phyloP scores from a whole-genome alignment of 306 rosid genomes.

The Trifolium repens region DNA sequence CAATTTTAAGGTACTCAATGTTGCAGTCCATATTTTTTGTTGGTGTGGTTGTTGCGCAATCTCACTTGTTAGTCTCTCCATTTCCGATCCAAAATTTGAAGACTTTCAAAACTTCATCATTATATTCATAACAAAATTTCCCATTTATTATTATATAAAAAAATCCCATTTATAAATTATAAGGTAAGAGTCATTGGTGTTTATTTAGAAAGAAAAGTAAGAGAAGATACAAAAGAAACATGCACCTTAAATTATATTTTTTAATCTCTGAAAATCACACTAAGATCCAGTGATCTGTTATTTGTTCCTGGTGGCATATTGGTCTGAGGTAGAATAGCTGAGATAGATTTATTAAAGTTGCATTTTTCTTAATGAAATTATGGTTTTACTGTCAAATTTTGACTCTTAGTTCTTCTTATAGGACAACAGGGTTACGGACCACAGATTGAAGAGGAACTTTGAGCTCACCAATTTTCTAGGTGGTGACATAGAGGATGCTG shows the following conservation, averaged over 20 bases:
- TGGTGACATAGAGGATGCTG: conserved; percentile 83
- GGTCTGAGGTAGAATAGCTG: conserved; percentile 14
- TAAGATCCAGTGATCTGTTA: conserved; percentile 28
- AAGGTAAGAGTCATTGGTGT: conserved; percentile 21
- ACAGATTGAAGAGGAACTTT: conserved; percentile 82
- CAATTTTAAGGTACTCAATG: conserved; percentile 78
- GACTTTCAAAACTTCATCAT: conserved; percentile 21
- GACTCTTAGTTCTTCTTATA: conserved; percentile 36
- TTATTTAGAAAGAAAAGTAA: conserved; percentile 14
- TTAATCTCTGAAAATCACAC: conserved; percentile 18
- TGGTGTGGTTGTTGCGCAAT: neutral
- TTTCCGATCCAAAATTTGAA: conserved; percentile 22
- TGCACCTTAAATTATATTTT: conserved; percentile 4
- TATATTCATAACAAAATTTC: conserved; percentile 22
- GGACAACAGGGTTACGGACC: conserved; percentile 98
- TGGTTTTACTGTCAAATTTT: conserved; percentile 35
- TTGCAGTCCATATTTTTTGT: conserved; percentile 34
- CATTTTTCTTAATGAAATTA: conserved; percentile 22
- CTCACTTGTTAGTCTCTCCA: conserved; percentile 14
- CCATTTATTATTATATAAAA: too few species aligned
- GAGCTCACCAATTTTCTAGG: conserved; percentile 89
- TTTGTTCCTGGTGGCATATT: conserved; percentile 17
- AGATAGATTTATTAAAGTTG: conserved; percentile 8
- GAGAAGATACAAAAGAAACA: conserved; percentile 20
- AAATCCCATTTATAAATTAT: conserved; percentile 4